phyloP scores from a whole-genome alignment of 257 asterid genomes.

The Solanum habrochaites region DNA sequence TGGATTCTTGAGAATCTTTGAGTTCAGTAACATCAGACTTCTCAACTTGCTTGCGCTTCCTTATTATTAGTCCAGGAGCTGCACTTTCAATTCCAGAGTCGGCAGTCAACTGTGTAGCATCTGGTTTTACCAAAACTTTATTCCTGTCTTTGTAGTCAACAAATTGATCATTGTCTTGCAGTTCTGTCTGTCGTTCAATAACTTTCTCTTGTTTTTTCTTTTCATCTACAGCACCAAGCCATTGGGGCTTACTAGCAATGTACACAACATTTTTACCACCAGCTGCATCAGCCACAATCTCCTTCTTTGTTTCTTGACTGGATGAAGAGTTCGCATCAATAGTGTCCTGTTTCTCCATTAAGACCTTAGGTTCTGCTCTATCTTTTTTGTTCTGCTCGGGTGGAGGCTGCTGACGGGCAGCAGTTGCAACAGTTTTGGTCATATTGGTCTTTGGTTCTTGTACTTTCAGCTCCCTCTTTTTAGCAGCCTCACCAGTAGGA shows the following conservation, averaged over 20 bases:
- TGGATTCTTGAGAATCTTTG: conserved; percentile 29
- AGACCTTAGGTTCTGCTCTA: conserved; percentile 20
- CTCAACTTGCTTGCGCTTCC: conserved; percentile 72
- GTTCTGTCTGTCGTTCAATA: conserved; percentile 17
- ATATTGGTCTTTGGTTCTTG: conserved; percentile 21
- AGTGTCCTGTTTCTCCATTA: conserved; percentile 18
- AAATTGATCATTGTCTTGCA: conserved; percentile 55
- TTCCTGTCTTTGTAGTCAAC: conserved; percentile 79
- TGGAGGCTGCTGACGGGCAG: conserved; percentile 8
- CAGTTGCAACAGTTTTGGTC: conserved; percentile 9
- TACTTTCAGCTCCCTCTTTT: conserved; percentile 39
- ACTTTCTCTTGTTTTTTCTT: conserved; percentile 34
- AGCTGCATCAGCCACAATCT: conserved; percentile 10
- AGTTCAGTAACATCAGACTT: conserved; percentile 27
- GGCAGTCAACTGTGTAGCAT: conserved; percentile 11
- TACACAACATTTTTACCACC: conserved; percentile 25
- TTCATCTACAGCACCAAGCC: conserved; percentile 90
- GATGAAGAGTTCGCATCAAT: conserved; percentile 23
- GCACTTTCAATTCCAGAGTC: conserved; percentile 59
- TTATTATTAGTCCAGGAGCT: conserved; percentile 85
- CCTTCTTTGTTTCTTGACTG: conserved; percentile 15
- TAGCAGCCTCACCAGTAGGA: conserved; percentile 84
- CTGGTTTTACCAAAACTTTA: conserved; percentile 30
- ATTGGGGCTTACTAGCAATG: conserved; percentile 61
- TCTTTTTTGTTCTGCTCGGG: conserved; percentile 4